Percentiles rank a stretch among this genome's conserved stretches.
Evolutionary conservation across 2,329 filamentous ascomycete species (phyloP).

Genomic region (Trichoderma sp.): DNA sequence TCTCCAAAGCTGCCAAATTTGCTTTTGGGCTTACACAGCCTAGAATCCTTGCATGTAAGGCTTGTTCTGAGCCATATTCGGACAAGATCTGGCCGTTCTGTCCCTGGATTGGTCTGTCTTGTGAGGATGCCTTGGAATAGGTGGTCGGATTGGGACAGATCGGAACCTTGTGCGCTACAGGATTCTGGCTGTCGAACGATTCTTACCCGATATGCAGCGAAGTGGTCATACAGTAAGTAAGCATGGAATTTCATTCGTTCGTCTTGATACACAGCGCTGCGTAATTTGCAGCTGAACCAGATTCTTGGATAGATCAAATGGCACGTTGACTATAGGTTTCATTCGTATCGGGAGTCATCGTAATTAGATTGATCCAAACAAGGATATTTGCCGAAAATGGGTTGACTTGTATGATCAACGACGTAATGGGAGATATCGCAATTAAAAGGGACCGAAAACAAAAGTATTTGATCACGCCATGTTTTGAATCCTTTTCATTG

Average conservation of each 20-base stretch:
- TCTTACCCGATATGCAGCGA: neutral
- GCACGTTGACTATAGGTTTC: neutral
- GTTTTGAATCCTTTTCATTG: neutral
- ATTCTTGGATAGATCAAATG: neutral
- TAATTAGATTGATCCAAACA: neutral
- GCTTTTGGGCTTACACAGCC: neutral
- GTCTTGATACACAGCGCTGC: neutral
- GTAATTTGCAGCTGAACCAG: neutral
- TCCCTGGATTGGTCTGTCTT: neutral
- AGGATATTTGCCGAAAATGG: neutral
- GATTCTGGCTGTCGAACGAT: neutral
- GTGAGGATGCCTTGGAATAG: neutral
- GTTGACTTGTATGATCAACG: neutral
- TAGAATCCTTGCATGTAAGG: neutral
- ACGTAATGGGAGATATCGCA: neutral
- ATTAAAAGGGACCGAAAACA: neutral
- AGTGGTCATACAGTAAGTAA: neutral
- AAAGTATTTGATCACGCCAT: neutral
- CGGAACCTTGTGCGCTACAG: neutral
- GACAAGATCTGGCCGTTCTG: neutral
- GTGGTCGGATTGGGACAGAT: neutral
- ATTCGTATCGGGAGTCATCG: neutral
- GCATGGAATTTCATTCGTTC: neutral
- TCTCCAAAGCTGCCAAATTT: neutral
- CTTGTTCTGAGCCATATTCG: neutral